These are phyloP conservation scores for Blastocystis sp. DNA, from an alignment of 352 stramenopile genomes.

Conservation along the genomic window DNA sequence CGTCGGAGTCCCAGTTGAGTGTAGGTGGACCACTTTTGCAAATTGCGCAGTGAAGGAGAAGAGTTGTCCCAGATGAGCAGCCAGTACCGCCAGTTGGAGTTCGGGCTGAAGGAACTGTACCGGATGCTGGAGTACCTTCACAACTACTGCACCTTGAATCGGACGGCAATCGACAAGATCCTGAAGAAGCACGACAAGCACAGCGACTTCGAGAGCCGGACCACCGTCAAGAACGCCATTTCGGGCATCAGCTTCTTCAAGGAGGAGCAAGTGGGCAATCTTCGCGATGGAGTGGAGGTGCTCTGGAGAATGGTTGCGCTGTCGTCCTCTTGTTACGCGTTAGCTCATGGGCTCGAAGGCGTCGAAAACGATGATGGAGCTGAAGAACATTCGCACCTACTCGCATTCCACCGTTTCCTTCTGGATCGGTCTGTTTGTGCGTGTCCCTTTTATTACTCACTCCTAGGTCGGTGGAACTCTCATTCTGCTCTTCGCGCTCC, in stretches of 20 bases:
- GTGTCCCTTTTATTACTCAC: neutral
- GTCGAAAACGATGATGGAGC: conserved; percentile 18
- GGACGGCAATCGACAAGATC: conserved; percentile 72
- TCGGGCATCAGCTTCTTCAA: conserved; percentile 39
- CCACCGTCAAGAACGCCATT: conserved; percentile 34
- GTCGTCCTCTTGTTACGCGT: neutral
- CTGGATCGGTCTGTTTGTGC: conserved; percentile 42
- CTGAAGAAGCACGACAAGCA: conserved; percentile 72
- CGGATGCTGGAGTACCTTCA: conserved; percentile 63
- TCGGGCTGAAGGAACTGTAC: conserved; percentile 71
- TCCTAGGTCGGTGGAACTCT: conserved; percentile 9
- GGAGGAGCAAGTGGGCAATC: conserved; percentile 8
- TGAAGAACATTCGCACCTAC: neutral
- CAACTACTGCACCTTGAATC: conserved; percentile 69
- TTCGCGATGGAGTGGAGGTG: conserved; percentile 1
- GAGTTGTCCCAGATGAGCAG: conserved; percentile 11
- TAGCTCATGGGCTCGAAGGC: conserved; percentile 22
- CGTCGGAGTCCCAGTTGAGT: neutral
- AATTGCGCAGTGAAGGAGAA: neutral
- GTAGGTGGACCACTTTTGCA: conserved; percentile 36
- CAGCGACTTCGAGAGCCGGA: conserved; percentile 39
- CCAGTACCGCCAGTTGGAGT: conserved; percentile 25
- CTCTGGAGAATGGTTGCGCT: conserved; percentile 43
- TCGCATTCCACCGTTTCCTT: neutral
- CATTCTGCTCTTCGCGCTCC: neutral